Base-by-base conservation (phyloP, 805 yeast species). In the Schwanniomyces vanrijiae region DNA sequence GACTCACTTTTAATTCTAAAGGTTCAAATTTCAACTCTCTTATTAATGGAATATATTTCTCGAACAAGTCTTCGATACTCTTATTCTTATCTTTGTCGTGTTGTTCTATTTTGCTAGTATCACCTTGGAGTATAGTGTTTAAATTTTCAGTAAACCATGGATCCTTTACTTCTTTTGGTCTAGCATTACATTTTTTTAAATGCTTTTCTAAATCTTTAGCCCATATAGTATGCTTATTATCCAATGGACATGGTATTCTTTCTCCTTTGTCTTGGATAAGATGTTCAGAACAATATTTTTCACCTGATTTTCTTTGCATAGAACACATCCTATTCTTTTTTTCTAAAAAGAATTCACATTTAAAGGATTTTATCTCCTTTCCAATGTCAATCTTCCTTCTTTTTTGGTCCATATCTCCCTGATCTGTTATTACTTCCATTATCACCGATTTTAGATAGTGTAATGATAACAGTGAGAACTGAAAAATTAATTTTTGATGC, bases 211-310 rank as follows among this genome's bases (percentile, higher is more conserved):
- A 60, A 44, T 78, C 82, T 37, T 73, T 71, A 41, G 71, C 71
- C 89, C 88, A 85, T 0, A 90, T 82, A 1, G 84, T 77, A 61
- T 90, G 97, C 2, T 80, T 75, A 1, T 85, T 81, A 62, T 89
- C 96, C 24, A 84, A 59, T 0, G 96, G 90, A 65, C 97, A 90
- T 5, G 83, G 80, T 0, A 90, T 75, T 46, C 96, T 66, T 5
- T 59, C 59, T 57, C 52, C 62, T 53, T 52, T 55, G 37, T 55
- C 60, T 26, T 44, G 53, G 29, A 61, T 61, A 57, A 76, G 51
- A 60, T 88, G 95, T 52, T 85, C 86, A 7, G 86, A 79, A 62
- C 95, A 87, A 56, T 62, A 84, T 34, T 62, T 61, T 19, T 71
- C 72, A 25, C 65, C 77, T 9, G 68, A 63, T 46, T 77, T 75